Evolutionary conservation across 495 filamentous ascomycete species (phyloP).

Genomic region (Penicillium bialowiezense): DNA sequence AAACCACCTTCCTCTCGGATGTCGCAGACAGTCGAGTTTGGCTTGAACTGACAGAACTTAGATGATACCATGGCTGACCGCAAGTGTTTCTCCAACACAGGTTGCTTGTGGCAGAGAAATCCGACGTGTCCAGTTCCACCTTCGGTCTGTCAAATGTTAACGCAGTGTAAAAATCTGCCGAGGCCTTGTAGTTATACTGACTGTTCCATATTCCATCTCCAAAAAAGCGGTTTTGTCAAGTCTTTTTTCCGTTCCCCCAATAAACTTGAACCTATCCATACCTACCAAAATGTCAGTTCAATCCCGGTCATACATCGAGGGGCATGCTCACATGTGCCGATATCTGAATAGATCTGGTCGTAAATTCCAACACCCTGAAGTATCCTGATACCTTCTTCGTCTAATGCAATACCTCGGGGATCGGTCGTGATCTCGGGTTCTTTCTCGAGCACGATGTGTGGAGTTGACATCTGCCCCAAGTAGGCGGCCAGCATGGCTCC

Average conservation of each 20-base stretch:
- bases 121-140: conserved; percentile 36
- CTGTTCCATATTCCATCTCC: conserved; percentile 29
- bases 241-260: conserved; percentile 17
- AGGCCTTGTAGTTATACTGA: neutral
- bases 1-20: conserved; percentile 28
- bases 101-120: conserved; percentile 34
- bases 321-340: conserved; percentile 23
- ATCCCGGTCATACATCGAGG: neutral
- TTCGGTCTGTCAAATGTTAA: conserved; percentile 17
- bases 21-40: conserved; percentile 28
- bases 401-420: conserved; percentile 49
- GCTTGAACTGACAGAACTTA: conserved; percentile 31
- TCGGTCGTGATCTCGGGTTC: conserved; percentile 45
- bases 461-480: conserved; percentile 22
- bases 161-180: neutral
- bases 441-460: conserved; percentile 41
- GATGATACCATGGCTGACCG: conserved; percentile 20
- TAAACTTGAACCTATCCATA: conserved; percentile 27
- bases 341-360: conserved; percentile 32
- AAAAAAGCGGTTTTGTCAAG: conserved; percentile 22
- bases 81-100: conserved; percentile 23
- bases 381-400: conserved; percentile 49
- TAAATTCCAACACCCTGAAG: conserved; percentile 45
- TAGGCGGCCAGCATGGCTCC: conserved; percentile 38
- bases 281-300: conserved; percentile 5